phyloP scores from a whole-genome alignment of 192 early-diverging fungal species.

The Rhizophagus sp. region DNA sequence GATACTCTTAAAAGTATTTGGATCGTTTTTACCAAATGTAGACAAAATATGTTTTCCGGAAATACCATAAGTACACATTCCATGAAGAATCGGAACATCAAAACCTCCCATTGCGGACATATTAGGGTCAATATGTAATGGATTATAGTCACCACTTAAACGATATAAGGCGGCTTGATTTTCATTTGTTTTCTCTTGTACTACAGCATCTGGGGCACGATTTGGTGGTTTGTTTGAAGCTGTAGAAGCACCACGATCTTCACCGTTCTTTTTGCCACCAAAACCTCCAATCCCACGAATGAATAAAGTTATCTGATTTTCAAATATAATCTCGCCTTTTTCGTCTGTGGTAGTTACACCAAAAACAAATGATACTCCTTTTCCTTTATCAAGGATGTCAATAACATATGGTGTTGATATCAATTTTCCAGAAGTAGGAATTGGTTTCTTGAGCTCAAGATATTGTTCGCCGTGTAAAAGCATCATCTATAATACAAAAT shows the following conservation, averaged over 20 bases:
- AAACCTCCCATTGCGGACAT: constrained; percentile 95
- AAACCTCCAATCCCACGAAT: constrained; percentile 92
- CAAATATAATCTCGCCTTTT: constrained; percentile 71
- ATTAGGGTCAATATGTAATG: constrained; percentile 95
- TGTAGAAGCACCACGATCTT: constrained; percentile 76
- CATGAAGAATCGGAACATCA: constrained; percentile 96
- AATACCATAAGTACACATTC: constrained; percentile 91
- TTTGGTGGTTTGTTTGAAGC: constrained; percentile 79
- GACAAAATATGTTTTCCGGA: constrained; percentile 88
- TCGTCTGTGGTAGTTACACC: constrained; percentile 83
- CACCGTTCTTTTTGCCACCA: constrained; percentile 74
- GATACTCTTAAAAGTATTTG: constrained; percentile 74
- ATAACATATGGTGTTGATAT: constrained; percentile 75
- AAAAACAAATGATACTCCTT: constrained; percentile 79
- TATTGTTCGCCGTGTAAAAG: constrained; percentile 99
- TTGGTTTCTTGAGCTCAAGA: constrained; percentile 80
- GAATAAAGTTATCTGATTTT: constrained; percentile 92
- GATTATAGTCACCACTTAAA: constrained; percentile 94
- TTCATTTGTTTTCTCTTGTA: constrained; percentile 84
- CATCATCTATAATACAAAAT: constrained; percentile 78
- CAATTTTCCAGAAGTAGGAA: constrained; percentile 84
- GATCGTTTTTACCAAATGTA: constrained; percentile 69
- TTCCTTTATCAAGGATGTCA: constrained; percentile 98
- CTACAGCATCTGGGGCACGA: constrained; percentile 82
- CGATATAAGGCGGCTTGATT: constrained; percentile 97